Conservation (phyloP, 208 protist genomes). For the Endotrypanum monterogeii region DNA sequence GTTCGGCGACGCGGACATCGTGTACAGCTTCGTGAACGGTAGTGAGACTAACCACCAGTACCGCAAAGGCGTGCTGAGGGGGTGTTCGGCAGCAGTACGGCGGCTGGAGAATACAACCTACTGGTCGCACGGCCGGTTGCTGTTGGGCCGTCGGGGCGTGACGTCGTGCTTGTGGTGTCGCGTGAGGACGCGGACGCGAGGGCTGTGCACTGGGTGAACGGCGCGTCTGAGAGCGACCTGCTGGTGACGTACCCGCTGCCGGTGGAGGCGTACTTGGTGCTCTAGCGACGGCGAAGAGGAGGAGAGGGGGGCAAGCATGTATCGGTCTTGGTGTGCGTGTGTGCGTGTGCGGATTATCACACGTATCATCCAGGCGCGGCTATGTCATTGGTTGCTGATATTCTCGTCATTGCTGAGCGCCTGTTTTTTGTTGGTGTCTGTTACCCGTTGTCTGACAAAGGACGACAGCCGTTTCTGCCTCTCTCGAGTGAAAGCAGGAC, state of each 20-base stretch:
- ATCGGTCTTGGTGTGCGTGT: too few species aligned
- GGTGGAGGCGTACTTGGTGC: constrained; percentile 31
- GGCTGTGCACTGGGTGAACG: constrained; percentile 48
- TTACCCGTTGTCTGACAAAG: too few species aligned
- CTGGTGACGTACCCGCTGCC: constrained; percentile 52
- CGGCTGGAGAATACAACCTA: constrained; percentile 9
- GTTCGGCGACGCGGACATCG: constrained; percentile 76
- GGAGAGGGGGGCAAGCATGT: constrained; percentile 32
- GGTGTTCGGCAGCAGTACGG: not conserved
- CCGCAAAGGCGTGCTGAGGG: constrained; percentile 16
- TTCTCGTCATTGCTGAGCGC: too few species aligned
- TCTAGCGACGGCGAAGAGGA: too few species aligned
- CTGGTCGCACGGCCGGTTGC: constrained; percentile 51
- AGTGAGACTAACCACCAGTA: constrained; percentile 74
- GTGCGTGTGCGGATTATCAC: too few species aligned
- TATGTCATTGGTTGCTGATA: too few species aligned
- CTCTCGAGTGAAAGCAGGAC: too few species aligned
- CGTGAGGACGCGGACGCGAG: constrained; percentile 34
- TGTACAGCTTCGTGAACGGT: constrained; percentile 98
- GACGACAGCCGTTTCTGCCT: too few species aligned
- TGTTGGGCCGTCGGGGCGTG: constrained; percentile 39
- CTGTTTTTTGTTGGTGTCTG: too few species aligned
- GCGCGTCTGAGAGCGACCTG: constrained; percentile 51
- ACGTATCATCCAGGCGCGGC: too few species aligned
- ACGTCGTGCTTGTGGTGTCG: constrained; percentile 43